phyloP scores from a whole-genome alignment of 2,329 filamentous ascomycete species.

The Rutstroemia sp. region DNA sequence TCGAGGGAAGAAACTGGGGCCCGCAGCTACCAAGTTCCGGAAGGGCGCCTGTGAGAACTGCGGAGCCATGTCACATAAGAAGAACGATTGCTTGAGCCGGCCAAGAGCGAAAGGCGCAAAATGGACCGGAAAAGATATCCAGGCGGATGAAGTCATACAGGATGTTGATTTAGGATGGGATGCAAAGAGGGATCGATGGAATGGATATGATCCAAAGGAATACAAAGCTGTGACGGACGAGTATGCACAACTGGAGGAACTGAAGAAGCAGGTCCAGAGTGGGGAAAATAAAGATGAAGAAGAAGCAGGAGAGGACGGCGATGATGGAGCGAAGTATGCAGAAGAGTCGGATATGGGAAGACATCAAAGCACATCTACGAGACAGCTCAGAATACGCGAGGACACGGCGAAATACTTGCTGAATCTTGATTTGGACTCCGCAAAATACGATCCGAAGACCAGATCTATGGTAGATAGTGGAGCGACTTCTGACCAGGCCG shows the following conservation, averaged over 20 bases:
- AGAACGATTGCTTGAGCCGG: constrained; percentile 84
- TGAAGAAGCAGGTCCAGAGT: constrained; percentile 47
- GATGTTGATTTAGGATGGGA: constrained; percentile 90
- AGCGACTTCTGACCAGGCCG: constrained; percentile 70
- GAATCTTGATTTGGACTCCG: constrained; percentile 91
- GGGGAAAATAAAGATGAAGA: constrained; percentile 39
- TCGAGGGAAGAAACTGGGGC: constrained; percentile 73
- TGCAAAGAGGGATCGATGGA: constrained; percentile 95
- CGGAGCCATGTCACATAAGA: constrained; percentile 93
- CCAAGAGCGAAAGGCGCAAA: constrained; percentile 84
- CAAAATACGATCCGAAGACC: constrained; percentile 96
- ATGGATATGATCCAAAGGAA: constrained; percentile 88
- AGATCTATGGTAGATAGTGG: constrained; percentile 82
- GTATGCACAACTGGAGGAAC: constrained; percentile 76
- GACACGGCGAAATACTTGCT: constrained; percentile 96
- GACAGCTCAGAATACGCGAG: constrained; percentile 85
- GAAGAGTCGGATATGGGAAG: constrained; percentile 96
- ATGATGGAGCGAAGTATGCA: constrained; percentile 67
- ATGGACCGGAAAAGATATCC: constrained; percentile 88
- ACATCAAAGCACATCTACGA: constrained; percentile 82
- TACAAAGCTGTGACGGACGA: constrained; percentile 84
- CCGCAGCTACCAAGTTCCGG: constrained; percentile 90
- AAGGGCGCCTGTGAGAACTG: constrained; percentile 99
- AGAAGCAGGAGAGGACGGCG: constrained; percentile 44
- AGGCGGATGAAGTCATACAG: constrained; percentile 82